Percentiles rank a stretch among this genome's conserved stretches.
phyloP scores from a whole-genome alignment of 2,329 filamentous ascomycete genomes.

The Phialophora chinensis region DNA sequence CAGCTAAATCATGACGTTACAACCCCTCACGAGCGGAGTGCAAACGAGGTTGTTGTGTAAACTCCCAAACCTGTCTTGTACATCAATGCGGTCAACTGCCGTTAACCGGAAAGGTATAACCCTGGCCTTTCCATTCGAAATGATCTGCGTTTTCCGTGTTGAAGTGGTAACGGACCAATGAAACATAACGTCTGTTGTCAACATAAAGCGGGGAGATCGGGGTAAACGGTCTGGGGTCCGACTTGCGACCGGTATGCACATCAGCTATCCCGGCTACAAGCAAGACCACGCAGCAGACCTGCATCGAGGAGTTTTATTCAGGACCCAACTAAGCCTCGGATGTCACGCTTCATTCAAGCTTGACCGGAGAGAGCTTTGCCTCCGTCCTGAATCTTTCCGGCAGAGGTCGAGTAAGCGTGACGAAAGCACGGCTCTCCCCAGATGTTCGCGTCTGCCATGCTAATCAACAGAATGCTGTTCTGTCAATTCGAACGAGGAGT shows the following conservation, averaged over 20 bases:
- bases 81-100: not conserved
- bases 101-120: not conserved
- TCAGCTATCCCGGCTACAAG: not conserved
- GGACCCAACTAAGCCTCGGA: not conserved
- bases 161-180: not conserved
- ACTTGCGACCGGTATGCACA: not conserved
- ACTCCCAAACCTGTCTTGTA: conserved; percentile 1
- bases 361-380: not conserved
- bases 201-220: not conserved
- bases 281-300: not conserved
- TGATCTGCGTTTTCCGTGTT: not conserved
- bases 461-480: no score
- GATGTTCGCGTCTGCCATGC: no score
- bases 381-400: no score
- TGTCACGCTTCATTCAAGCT: not conserved
- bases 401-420: no score
- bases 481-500: no score
- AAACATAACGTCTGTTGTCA: not conserved
- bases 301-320: not conserved
- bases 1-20: not conserved
- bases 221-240: not conserved
- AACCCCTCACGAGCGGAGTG: conserved; percentile 5
- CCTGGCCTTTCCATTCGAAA: not conserved
- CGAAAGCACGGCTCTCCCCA: no score
- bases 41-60: not conserved